Base-by-base conservation (phyloP, 495 filamentous ascomycete species). In the Penicillium atrosanguineum region DNA sequence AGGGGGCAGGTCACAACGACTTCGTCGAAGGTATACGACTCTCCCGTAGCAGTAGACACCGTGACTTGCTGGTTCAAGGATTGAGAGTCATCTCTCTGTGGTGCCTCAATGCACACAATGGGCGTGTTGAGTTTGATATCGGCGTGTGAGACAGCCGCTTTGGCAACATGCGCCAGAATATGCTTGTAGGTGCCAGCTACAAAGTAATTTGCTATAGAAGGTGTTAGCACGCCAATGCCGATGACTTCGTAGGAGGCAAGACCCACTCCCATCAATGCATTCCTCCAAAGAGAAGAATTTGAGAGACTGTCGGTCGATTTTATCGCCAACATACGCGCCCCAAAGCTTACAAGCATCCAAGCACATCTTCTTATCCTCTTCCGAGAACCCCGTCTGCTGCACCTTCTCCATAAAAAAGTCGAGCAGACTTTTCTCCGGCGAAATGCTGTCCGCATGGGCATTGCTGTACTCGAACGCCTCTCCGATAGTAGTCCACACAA, bases 221-320 rank as follows among this genome's bases (percentile, higher is more conserved):
- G 36, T 9, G 28, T 44, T 3, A 51, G 40, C 6, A 21, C 6
- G n/a, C 25, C 5, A 41, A 37, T 28, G 16, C 31, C 15, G 8
- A 7, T n/a, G 0, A 41, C 16, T 5, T 14, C n/a, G 16, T 1
- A 50, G 5, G 31, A 9, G 21, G 26, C 28, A 25, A 2, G 11
- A 77, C 83, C 66, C 68, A 89, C 89, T 86, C 44, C 91, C 92
- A 62, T 95, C 92, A 61, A 96, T 85, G 53, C 87, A 91, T 71
- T 97, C 91, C 69, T 98, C 94, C n/a, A 98, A 64, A 79, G 87
- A 93, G 61, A 97, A 95, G 71, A 90, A 96, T 65, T 87, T 94
- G 49, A 98, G 64, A 68, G 91, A 95, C 62, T 98, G 94, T 40
- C 67, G 81, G 49, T 80, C 75, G 40, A 96, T 78, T 16, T 83